Percentiles rank a stretch among this genome's conserved stretches.
These are phyloP conservation scores for Obelidium mucronatum DNA, from an alignment of 192 early-diverging fungal genomes.

Conservation along the genomic window DNA sequence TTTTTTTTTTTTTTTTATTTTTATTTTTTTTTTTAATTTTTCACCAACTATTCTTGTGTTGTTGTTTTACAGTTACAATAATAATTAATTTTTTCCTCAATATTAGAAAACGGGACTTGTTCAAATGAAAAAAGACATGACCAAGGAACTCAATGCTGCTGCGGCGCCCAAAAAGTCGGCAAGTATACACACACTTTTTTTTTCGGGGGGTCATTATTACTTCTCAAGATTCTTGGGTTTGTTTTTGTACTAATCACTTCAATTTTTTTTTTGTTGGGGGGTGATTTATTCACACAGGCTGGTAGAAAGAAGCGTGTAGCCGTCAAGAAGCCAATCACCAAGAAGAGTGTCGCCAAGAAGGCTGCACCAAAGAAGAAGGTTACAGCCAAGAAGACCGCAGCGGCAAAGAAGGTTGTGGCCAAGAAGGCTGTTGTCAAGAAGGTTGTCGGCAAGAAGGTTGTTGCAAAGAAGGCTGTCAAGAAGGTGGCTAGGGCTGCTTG, in stretches of 20 bases:
- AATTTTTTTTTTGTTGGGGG: too few relatives aligned
- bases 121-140: background rate
- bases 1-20: too few relatives aligned
- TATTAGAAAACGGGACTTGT: background rate
- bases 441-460: background rate
- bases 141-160: background rate
- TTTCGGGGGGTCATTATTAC: too few relatives aligned
- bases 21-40: background rate
- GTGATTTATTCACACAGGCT: background rate
- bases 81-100: too few relatives aligned
- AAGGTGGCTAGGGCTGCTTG: too few relatives aligned
- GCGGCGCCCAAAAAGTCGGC: background rate
- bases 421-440: background rate
- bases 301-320: background rate
- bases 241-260: too few relatives aligned
- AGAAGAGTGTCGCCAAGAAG: background rate
- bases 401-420: background rate
- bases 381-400: conserved; percentile 16
- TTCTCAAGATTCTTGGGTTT: too few relatives aligned
- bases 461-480: background rate
- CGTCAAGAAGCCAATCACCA: background rate
- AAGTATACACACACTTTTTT: too few relatives aligned
- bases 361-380: background rate
- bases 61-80: too few relatives aligned
- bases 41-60: background rate